Evolutionary conservation across 2,329 filamentous ascomycete genomes (phyloP).

Genomic region (Penicillium sp.): DNA sequence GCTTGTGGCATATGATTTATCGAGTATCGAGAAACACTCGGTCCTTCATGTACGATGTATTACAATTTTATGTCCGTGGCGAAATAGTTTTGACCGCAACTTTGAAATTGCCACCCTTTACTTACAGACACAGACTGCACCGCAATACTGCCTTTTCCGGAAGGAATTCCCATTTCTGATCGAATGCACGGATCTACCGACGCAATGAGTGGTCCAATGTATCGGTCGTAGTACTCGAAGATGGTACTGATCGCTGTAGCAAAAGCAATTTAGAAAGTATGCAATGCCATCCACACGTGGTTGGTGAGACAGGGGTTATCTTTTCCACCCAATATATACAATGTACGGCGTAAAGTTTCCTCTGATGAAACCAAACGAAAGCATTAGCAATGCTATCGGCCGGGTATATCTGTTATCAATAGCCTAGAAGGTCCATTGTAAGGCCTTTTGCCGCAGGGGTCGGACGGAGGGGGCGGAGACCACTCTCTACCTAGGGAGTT

Average conservation of each 20-base stretch:
- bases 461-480: neutral
- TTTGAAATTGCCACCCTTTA: slow-evolving; percentile 21
- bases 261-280: neutral
- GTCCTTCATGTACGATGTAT: neutral
- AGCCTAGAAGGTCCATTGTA: neutral
- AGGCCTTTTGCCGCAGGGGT: neutral
- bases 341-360: neutral
- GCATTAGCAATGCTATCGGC: neutral
- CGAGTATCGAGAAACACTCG: neutral
- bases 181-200: neutral
- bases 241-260: neutral
- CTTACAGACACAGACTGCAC: neutral
- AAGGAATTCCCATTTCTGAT: neutral
- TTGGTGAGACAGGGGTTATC: neutral
- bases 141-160: neutral
- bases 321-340: neutral
- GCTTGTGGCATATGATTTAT: neutral
- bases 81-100: slow-evolving; percentile 26
- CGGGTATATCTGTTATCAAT: neutral
- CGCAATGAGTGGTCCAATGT: neutral
- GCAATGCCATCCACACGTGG: slow-evolving; percentile 2
- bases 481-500: neutral
- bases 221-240: neutral
- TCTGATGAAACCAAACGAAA: neutral
- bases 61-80: slow-evolving; percentile 11